Evolutionary conservation across 1,139 yeast genomes (phyloP).

Genomic region (Candida sanyaensis): DNA sequence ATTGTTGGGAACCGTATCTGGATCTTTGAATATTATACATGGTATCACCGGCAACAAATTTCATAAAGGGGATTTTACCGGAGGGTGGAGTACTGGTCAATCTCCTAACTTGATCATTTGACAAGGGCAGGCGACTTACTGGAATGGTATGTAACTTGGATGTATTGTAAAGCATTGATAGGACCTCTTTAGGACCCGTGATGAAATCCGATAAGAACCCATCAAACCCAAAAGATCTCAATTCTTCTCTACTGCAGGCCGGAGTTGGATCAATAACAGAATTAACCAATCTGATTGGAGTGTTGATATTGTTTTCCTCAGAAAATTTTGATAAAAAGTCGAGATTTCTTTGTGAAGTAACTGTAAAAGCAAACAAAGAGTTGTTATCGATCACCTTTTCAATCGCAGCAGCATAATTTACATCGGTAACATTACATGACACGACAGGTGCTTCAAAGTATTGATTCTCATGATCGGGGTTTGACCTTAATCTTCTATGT

Average conservation of each 20-base stretch:
- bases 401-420: conserved; percentile 52
- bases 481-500: conserved; percentile 31
- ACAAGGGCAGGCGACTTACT: conserved; percentile 47
- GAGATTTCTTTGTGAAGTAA: conserved; percentile 29
- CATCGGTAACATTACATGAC: conserved; percentile 56
- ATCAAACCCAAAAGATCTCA: conserved; percentile 66
- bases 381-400: conserved; percentile 59
- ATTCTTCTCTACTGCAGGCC: conserved; percentile 26
- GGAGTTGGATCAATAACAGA: conserved; percentile 15
- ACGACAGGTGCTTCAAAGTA: conserved; percentile 81
- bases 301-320: conserved; percentile 31
- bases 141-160: conserved; percentile 66
- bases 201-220: conserved; percentile 75
- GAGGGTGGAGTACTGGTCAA: conserved; percentile 34
- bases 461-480: conserved; percentile 31
- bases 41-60: conserved; percentile 61
- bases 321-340: conserved; percentile 27
- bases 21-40: conserved; percentile 56
- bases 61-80: conserved; percentile 46
- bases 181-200: conserved; percentile 73
- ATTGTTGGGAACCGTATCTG: conserved; percentile 56
- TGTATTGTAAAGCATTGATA: conserved; percentile 69
- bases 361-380: conserved; percentile 53
- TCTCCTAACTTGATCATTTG: conserved; percentile 39
- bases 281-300: conserved; percentile 36